phyloP scores from a whole-genome alignment of 2,329 filamentous ascomycete genomes.

The Ophiocordyceps camponoti-leonardi region DNA sequence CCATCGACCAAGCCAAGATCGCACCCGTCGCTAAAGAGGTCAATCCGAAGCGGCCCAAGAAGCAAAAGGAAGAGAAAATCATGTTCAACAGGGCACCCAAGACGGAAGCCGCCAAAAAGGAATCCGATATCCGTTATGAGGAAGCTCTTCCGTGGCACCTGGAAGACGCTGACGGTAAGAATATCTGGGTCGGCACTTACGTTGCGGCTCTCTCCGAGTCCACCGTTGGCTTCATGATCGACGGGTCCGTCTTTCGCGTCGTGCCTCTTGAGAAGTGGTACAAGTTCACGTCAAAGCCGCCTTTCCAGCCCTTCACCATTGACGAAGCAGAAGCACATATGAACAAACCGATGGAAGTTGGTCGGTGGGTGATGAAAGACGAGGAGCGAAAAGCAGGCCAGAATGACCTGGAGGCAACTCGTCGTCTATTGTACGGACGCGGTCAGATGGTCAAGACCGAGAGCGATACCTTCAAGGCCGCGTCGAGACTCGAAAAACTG shows the following conservation, averaged over 20 bases:
- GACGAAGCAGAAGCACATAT: conserved; percentile 77
- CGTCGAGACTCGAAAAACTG: conserved; percentile 43
- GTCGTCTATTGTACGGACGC: conserved; percentile 30
- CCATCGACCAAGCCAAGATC: conserved; percentile 80
- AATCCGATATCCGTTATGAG: conserved; percentile 64
- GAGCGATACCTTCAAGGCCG: conserved; percentile 43
- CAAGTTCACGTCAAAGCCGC: conserved; percentile 64
- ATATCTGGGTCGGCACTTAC: conserved; percentile 84
- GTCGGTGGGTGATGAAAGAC: conserved; percentile 65
- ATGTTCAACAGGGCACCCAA: conserved; percentile 71
- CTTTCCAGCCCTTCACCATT: conserved; percentile 59
- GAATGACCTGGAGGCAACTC: conserved; percentile 44
- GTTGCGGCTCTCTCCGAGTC: conserved; percentile 76
- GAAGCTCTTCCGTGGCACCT: conserved; percentile 93
- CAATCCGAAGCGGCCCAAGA: conserved; percentile 32
- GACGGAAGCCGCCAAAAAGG: conserved; percentile 63
- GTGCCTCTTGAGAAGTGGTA: conserved; percentile 94
- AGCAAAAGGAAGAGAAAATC: conserved; percentile 69
- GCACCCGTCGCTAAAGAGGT: conserved; percentile 57
- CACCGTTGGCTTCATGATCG: conserved; percentile 63
- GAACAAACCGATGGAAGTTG: conserved; percentile 58
- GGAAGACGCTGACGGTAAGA: conserved; percentile 90
- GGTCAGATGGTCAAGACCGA: conserved; percentile 50
- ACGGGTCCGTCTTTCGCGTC: conserved; percentile 58
- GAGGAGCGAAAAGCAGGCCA: conserved; percentile 38